Evolutionary conservation across 2,329 filamentous ascomycete genomes (phyloP).

Genomic region (Hymenoscyphus linearis): DNA sequence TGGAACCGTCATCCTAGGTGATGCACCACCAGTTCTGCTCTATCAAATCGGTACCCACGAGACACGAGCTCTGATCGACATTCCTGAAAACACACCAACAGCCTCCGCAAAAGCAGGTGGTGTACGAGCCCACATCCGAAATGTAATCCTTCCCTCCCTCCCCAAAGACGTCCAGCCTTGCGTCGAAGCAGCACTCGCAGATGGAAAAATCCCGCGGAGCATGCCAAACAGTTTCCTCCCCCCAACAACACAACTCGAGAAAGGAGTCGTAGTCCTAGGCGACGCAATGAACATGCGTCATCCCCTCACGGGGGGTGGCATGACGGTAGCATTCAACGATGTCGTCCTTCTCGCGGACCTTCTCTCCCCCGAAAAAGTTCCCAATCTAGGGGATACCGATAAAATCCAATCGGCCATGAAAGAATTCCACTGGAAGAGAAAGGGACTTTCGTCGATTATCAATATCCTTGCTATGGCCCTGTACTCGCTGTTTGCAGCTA

Average conservation of each 20-base stretch:
- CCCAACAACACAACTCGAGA: constrained; percentile 62
- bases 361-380: constrained; percentile 63
- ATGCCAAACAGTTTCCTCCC: constrained; percentile 98
- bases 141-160: constrained; percentile 72
- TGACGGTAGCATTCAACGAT: constrained; percentile 97
- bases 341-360: constrained; percentile 72
- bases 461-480: constrained; percentile 97
- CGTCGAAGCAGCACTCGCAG: constrained; percentile 70
- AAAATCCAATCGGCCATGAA: constrained; percentile 61
- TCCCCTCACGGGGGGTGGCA: constrained; percentile 91
- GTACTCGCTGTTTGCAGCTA: constrained; percentile 84
- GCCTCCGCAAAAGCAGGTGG: constrained; percentile 72
- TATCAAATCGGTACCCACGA: constrained; percentile 97
- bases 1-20: constrained; percentile 83
- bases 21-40: constrained; percentile 73
- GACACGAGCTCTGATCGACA: constrained; percentile 83
- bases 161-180: constrained; percentile 67
- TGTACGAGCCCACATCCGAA: constrained; percentile 76
- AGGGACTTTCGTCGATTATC: constrained; percentile 78
- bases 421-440: constrained; percentile 81
- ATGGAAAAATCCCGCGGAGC: constrained; percentile 67
- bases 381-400: constrained; percentile 60
- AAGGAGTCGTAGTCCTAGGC: constrained; percentile 76
- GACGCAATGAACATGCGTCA: constrained; percentile 99
- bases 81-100: constrained; percentile 70